These are phyloP conservation scores for Dittrichia graveolens DNA, from an alignment of 129 eudicot genomes.

Conservation along the genomic window DNA sequence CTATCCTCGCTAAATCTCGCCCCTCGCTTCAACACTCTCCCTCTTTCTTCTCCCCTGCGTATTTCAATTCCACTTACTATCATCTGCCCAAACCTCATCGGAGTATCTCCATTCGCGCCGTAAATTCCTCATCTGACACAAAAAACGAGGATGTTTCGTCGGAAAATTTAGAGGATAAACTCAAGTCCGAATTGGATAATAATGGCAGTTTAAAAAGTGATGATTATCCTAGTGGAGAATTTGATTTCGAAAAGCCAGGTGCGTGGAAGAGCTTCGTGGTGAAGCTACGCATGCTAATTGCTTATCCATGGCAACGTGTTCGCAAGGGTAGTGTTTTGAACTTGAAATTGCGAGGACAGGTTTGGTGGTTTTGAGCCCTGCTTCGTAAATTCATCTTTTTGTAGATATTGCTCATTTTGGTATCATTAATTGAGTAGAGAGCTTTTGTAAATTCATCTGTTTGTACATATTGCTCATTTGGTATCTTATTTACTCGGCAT, in stretches of 20 bases:
- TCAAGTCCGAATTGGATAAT: conserved; percentile 28
- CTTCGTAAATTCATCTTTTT: background rate
- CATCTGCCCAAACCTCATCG: conserved; percentile 12
- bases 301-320: conserved; percentile 92
- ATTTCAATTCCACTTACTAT: conserved; percentile 10
- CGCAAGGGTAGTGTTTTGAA: conserved; percentile 83
- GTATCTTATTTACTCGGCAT: background rate
- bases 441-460: no score
- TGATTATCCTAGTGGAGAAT: conserved; percentile 74
- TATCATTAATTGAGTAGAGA: background rate
- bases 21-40: conserved; percentile 9
- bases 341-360: conserved; percentile 91
- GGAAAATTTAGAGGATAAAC: conserved; percentile 27
- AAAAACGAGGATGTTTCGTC: conserved; percentile 31
- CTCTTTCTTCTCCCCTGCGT: conserved; percentile 18
- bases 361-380: conserved; percentile 4
- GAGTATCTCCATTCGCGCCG: conserved; percentile 27
- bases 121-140: conserved; percentile 36
- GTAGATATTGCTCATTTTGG: background rate
- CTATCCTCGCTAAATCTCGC: conserved; percentile 37
- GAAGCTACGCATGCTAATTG: conserved; percentile 73
- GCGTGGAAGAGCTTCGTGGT: conserved; percentile 66
- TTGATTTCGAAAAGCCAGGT: conserved; percentile 49
- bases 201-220: conserved; percentile 36
- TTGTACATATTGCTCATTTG: conserved; percentile 5